Evolutionary conservation across 495 filamentous ascomycete genomes (phyloP).

Genomic region (Friedmanniomyces simplex): DNA sequence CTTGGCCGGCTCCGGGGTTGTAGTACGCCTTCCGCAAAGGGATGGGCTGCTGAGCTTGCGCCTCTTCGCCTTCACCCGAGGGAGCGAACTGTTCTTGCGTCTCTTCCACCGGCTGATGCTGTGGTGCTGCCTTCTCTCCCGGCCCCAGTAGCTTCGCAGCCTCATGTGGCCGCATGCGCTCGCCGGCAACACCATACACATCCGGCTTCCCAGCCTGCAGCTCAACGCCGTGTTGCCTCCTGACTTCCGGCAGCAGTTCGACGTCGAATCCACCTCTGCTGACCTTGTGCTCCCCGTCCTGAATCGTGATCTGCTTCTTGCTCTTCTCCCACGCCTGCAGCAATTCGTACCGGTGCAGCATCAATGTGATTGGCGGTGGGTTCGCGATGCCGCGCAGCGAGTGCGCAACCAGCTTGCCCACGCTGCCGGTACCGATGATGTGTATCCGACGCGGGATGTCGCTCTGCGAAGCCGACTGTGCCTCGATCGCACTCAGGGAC

Average conservation of each 20-base stretch:
- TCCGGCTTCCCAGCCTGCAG: background rate
- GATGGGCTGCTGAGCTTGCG: background rate
- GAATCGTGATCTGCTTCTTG: constrained; percentile 29
- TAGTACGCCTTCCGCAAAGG: background rate
- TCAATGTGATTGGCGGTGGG: constrained; percentile 50
- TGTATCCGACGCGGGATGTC: constrained; percentile 39
- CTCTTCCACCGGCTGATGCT: background rate
- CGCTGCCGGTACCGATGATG: constrained; percentile 48
- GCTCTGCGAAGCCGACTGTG: constrained; percentile 9
- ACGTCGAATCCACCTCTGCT: constrained; percentile 39
- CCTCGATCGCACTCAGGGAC: constrained; percentile 9
- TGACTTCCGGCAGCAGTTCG: constrained; percentile 30
- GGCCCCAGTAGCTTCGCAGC: constrained; percentile 2
- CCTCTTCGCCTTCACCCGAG: background rate
- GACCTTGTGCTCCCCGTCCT: constrained; percentile 32
- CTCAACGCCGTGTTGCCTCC: constrained; percentile 15
- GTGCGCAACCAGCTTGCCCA: constrained; percentile 52
- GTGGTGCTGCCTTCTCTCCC: background rate
- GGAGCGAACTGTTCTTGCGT: background rate
- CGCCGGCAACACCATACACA: constrained; percentile 8
- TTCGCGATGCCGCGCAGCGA: constrained; percentile 44
- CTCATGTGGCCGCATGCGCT: constrained; percentile 10
- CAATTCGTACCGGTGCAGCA: constrained; percentile 38
- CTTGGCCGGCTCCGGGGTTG: background rate
- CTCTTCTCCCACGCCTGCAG: constrained; percentile 31